Conservation (phyloP, 306 rosid genomes). For the Cicer pinnatifidum region DNA sequence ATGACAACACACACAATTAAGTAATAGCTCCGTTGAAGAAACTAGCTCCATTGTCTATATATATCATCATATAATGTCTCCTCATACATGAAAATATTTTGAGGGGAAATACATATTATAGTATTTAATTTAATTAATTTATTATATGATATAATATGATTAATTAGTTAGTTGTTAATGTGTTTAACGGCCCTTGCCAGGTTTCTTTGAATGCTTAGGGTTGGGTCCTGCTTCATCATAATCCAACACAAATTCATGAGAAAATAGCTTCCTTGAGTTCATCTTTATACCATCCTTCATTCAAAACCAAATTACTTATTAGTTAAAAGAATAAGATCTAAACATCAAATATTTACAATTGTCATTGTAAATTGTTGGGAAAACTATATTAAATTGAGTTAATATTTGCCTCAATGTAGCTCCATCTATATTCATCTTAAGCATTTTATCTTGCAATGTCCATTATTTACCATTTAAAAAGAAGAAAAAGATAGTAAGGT, state of each 20-base stretch:
- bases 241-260: conserved; percentile 56
- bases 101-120: conserved; percentile 19
- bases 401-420: conserved; percentile 9
- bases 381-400: too few relatives aligned
- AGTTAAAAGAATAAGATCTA: conserved; percentile 36
- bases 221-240: conserved; percentile 73
- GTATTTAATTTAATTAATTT: conserved; percentile 27
- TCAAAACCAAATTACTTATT: conserved; percentile 25
- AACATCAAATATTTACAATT: too few relatives aligned
- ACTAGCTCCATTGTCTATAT: conserved; percentile 39
- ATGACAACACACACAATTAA: conserved; percentile 36
- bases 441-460: conserved; percentile 16
- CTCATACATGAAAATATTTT: conserved; percentile 53
- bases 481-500: conserved; percentile 1
- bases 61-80: conserved; percentile 44
- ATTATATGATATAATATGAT: conserved; percentile 9
- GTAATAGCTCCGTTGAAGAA: conserved; percentile 44
- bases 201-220: conserved; percentile 60
- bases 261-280: conserved; percentile 61
- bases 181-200: conserved; percentile 66
- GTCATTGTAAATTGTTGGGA: too few relatives aligned
- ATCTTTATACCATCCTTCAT: conserved; percentile 53
- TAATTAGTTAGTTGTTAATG: conserved; percentile 28
- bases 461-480: conserved; percentile 7
- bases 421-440: conserved; percentile 26